A percentile compares a stretch with the other conserved stretches of the same genome.
Conservation (phyloP, 805 yeast species). For the Cyberlindnera suaveolens region DNA sequence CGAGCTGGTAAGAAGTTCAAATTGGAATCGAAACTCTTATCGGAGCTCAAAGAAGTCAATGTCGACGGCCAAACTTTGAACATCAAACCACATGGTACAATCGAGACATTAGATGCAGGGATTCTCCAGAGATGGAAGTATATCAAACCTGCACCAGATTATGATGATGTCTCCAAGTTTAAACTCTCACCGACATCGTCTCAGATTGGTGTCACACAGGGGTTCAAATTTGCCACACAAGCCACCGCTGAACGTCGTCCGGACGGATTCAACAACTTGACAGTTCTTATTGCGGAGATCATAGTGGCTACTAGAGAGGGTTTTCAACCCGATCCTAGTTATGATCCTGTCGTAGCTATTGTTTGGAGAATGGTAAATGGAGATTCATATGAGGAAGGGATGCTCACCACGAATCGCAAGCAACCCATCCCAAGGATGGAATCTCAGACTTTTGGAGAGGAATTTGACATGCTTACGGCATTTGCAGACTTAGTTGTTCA, state of each 20-base stretch:
- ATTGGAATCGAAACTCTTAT: slow-evolving; percentile 34
- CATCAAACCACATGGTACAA: not conserved
- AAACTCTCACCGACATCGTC: slow-evolving; percentile 27
- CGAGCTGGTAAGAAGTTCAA: slow-evolving; percentile 63
- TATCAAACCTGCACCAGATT: slow-evolving; percentile 41
- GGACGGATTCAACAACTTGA: slow-evolving; percentile 40
- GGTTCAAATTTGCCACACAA: slow-evolving; percentile 34
- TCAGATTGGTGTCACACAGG: slow-evolving; percentile 44
- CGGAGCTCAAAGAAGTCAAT: slow-evolving; percentile 26
- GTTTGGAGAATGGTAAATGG: slow-evolving; percentile 58
- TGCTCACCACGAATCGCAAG: slow-evolving; percentile 20
- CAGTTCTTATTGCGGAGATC: slow-evolving; percentile 61
- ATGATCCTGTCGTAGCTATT: slow-evolving; percentile 53
- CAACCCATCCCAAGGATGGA: slow-evolving; percentile 2
- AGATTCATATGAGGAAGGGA: slow-evolving; percentile 32
- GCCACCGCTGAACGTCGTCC: slow-evolving; percentile 29
- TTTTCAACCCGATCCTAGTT: slow-evolving; percentile 55
- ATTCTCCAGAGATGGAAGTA: slow-evolving; percentile 38
- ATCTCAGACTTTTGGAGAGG: slow-evolving; percentile 37
- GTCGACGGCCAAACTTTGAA: slow-evolving; percentile 17
- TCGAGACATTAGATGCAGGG: not conserved
- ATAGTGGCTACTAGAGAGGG: slow-evolving; percentile 51
- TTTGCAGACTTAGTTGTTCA: slow-evolving; percentile 49
- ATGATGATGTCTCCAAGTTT: slow-evolving; percentile 23
- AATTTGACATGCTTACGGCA: slow-evolving; percentile 49